A percentile compares a stretch with the other conserved stretches of the same genome.
These are phyloP conservation scores for Penicillium sp. DNA, from an alignment of 2,329 filamentous ascomycete species.

Conservation along the genomic window DNA sequence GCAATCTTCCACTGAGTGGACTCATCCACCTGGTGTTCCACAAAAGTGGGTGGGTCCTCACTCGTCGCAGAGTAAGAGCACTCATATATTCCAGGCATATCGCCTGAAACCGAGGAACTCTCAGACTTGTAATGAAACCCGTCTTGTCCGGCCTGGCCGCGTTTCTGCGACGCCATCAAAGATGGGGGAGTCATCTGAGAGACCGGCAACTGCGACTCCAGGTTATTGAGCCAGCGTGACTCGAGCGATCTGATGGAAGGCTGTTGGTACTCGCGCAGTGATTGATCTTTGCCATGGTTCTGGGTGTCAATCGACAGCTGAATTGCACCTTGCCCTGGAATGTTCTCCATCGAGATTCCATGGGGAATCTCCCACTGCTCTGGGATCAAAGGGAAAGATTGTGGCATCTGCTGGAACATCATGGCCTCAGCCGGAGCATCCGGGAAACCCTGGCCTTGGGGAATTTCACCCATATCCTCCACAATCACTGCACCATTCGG, in stretches of 20 bases:
- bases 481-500: conserved; percentile 36
- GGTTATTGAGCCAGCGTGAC: conserved; percentile 33
- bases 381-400: conserved; percentile 29
- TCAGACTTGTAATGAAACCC: conserved; percentile 38
- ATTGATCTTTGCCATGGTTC: conserved; percentile 20
- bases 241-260: conserved; percentile 31
- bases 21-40: conserved; percentile 33
- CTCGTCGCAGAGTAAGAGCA: conserved; percentile 34
- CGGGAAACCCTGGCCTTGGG: conserved; percentile 29
- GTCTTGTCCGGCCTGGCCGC: conserved; percentile 24
- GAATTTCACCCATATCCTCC: conserved; percentile 34
- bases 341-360: conserved; percentile 14
- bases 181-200: conserved; percentile 29
- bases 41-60: conserved; percentile 31
- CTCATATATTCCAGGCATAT: conserved; percentile 35
- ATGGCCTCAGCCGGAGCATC: conserved; percentile 32
- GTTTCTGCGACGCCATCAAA: conserved; percentile 17
- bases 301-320: conserved; percentile 22
- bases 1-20: conserved; percentile 30
- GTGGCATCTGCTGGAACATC: conserved; percentile 33
- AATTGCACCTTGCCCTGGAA: conserved; percentile 17
- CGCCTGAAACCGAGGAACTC: conserved; percentile 39
- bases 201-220: conserved; percentile 35
- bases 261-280: conserved; percentile 24
- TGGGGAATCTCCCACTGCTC: conserved; percentile 30